Conservation (phyloP, 108 stramenopile genomes). For the Parietichytrium sp. region DNA sequence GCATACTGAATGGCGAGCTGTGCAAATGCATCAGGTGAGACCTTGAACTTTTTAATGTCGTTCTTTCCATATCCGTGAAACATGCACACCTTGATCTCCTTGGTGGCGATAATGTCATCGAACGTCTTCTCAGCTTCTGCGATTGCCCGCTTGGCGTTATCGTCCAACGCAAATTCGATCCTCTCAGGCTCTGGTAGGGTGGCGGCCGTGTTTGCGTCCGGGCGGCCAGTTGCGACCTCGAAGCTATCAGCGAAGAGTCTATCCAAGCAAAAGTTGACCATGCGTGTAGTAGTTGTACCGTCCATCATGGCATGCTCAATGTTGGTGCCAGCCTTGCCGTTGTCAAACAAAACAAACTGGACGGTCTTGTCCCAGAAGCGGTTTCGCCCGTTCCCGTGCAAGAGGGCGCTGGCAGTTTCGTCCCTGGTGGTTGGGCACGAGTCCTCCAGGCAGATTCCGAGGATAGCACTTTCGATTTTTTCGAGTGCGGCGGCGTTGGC, state of each 20-base stretch:
- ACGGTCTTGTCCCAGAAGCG: conserved; percentile 54
- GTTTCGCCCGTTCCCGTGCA: conserved; percentile 52
- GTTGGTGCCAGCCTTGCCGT: conserved; percentile 51
- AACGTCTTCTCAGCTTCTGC: not conserved
- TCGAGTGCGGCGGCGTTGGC: conserved; percentile 47
- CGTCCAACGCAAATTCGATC: not conserved
- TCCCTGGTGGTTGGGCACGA: conserved; percentile 40
- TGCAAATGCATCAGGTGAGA: conserved; percentile 39
- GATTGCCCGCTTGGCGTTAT: conserved; percentile 28
- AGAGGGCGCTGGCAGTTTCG: conserved; percentile 46
- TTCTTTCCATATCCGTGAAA: conserved; percentile 41
- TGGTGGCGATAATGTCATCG: not conserved
- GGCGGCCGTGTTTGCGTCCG: not conserved
- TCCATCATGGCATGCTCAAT: conserved; percentile 55
- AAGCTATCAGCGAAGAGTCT: not conserved
- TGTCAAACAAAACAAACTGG: conserved; percentile 51
- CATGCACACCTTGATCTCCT: conserved; percentile 24
- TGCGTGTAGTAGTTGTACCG: conserved; percentile 34
- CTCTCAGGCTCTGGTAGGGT: not conserved
- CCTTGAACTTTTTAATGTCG: conserved; percentile 38
- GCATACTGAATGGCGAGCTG: conserved; percentile 44
- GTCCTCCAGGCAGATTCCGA: conserved; percentile 46
- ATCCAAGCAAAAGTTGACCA: not conserved
- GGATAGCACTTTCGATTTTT: conserved; percentile 47
- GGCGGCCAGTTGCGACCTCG: conserved; percentile 5